A percentile compares a stretch with the other conserved stretches of the same genome.
Evolutionary conservation across 768 basidiomycete genomes (phyloP).

Genomic region (Candolleomyces aberdarensis): DNA sequence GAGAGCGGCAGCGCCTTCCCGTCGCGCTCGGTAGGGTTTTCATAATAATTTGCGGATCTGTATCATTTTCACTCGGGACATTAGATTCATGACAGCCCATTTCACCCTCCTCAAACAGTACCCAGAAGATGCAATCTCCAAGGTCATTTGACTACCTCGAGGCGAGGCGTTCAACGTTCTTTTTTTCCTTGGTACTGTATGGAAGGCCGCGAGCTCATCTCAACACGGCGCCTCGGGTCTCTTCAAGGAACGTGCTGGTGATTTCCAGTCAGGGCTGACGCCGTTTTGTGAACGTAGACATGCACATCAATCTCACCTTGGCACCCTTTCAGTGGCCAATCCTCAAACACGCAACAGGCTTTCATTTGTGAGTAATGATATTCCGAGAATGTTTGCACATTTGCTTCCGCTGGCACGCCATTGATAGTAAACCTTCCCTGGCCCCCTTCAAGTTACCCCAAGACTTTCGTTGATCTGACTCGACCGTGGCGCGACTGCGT

Average conservation of each 20-base stretch:
- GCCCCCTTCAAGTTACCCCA: neutral
- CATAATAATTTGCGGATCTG: neutral
- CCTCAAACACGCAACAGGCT: neutral
- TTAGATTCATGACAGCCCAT: neutral
- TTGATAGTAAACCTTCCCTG: neutral
- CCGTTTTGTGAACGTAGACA: neutral
- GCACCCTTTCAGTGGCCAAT: too few species aligned
- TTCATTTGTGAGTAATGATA: neutral
- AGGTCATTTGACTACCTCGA: neutral
- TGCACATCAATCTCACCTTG: too few species aligned
- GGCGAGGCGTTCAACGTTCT: neutral
- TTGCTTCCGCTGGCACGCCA: constrained; percentile 3
- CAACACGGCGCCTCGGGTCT: too few species aligned
- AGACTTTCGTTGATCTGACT: neutral
- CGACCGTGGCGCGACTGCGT: neutral
- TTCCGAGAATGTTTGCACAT: neutral
- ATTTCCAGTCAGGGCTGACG: neutral
- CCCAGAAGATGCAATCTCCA: neutral
- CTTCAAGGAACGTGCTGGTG: neutral
- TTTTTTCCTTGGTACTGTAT: too few species aligned
- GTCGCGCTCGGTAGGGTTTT: too few species aligned
- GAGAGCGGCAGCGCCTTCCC: too few species aligned
- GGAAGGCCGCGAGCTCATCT: too few species aligned
- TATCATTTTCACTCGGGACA: neutral
- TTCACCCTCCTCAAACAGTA: neutral